Evolutionary conservation across 2,329 filamentous ascomycete genomes (phyloP), one percentile per base, ranked within the genome.

Genomic region (Aspergillus aculeatinus): DNA sequence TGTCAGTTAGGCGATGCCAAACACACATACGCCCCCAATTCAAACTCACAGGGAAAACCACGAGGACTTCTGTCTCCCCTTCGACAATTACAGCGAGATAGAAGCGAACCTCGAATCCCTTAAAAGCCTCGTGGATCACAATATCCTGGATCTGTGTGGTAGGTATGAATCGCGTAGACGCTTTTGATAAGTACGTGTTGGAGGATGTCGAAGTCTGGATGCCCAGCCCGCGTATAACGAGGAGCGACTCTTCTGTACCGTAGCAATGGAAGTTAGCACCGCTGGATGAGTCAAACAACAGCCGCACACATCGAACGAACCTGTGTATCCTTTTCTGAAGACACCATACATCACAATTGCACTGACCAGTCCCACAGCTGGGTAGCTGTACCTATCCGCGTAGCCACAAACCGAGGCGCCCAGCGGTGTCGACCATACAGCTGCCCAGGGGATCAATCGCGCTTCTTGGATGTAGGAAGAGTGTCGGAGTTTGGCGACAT

Each of bases 111-210:
- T 93, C 91, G 70, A 97, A 96, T 0, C 93, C 93, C 59, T 86
- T 87, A 76, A 98, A 98, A 3, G 93, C 95, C 80, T 99, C 95
- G 74, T 97, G 92, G 54, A 99, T 90, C 57, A 97, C 86, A 59
- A 99, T 89, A 74, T 99, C 95, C 72, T 91, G 91, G 60, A 99
- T 96, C 76, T 91, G 88, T 49, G 89, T 90, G 0, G 94, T 96
- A 0, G 95, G 94, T 60, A 99, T 98, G 75, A 91, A 91, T 53
- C 87, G 80, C n/a, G 87, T 89, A 1, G 83, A 81, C 2, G 84
- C 78, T 9, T 81, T 80, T 42, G 82, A 82, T 6, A 93, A 81
- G 69, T 91, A 92, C 9, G 87, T 89, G 1, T 83, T 76, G 9
- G 88, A 87, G 29, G 86, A 88, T 1, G 88, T 89, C 7, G 86